Base-by-base conservation (phyloP, 140 eudicot genomes). In the Ambrosia hybrid region DNA sequence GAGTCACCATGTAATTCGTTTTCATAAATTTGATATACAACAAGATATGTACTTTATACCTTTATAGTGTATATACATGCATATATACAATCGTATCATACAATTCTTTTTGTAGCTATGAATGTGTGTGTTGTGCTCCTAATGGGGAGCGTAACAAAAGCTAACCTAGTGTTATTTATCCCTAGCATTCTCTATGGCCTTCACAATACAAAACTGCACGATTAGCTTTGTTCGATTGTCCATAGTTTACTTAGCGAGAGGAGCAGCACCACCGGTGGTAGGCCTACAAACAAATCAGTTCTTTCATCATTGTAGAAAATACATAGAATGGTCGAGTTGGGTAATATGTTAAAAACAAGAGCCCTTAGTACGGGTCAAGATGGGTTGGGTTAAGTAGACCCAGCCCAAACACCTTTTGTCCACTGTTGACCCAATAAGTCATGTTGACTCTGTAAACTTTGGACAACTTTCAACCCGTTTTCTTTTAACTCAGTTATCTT, bases 211-310 rank as follows among this genome's bases (percentile, higher is more conserved):
- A 72, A 66, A 64, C 43, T 3, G n/a, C 65, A 66, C 13, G 51
- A 4, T 65, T 21, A 73, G 36, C 57, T 43, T 66, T 59, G 12
- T n/a, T 17, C 11, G 13, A 49, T 57, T 66, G 63, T 65, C 37
- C 3, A 2, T 57, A 21, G 26, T 72, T 72, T 78, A 78, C 83
- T 78, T 72, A 21, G 85, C 74, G 21, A 73, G 73, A 57, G 88
- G 83, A 66, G 89, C 67, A 21, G 84, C 89, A 41, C 95, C 95
- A 59, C 96, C 95, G 0, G 97, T 82, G 46, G 97, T 91, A 70
- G 97, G 97, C 83, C 97, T 91, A 72, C 72, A 70, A 83, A 73
- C 9, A 57, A 65, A 62, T 52, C 1, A 0, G 14, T 3, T 2
- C 4, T 55, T 33, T 64, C 9, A n/a, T 78, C 37, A 33, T 21